A percentile compares a stretch with the other conserved stretches of the same genome.
Conservation (phyloP, 805 yeast genomes). For the Myxozyma udenii region DNA sequence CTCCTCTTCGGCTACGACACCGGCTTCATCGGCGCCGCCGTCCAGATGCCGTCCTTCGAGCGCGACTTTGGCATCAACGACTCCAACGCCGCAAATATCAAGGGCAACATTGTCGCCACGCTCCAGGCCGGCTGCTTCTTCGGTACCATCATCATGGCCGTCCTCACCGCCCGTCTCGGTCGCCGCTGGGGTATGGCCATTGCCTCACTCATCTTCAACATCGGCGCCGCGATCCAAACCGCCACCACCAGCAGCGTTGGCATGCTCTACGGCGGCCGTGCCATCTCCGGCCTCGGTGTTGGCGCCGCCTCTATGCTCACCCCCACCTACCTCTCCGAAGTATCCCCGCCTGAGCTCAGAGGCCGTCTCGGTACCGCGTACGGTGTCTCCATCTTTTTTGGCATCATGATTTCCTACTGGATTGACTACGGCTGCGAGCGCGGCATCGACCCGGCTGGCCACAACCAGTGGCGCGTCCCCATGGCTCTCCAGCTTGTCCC, state of each 20-base stretch:
- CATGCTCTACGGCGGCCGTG: conserved; percentile 49
- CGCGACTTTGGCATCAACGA: conserved; percentile 46
- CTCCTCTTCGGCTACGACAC: conserved; percentile 55
- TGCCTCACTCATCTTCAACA: conserved; percentile 38
- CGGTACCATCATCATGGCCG: conserved; percentile 49
- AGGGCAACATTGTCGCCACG: conserved; percentile 26
- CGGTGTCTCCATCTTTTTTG: conserved; percentile 52
- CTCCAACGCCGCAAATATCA: conserved; percentile 33
- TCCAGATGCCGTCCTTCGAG: conserved; percentile 46
- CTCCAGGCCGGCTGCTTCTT: conserved; percentile 34
- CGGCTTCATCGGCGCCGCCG: conserved; percentile 55
- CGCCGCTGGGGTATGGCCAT: conserved; percentile 60
- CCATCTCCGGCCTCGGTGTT: conserved; percentile 64
- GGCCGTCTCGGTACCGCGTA: conserved; percentile 60
- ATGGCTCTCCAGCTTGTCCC: conserved; percentile 31
- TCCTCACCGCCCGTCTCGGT: conserved; percentile 17
- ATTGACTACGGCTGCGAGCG: conserved; percentile 48
- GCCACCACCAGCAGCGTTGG: conserved; percentile 28
- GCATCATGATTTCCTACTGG: conserved; percentile 50
- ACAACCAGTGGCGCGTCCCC: conserved; percentile 45
- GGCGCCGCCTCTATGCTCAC: conserved; percentile 69
- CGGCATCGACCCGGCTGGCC: conserved; percentile 50
- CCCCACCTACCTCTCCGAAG: conserved; percentile 57
- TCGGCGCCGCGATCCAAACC: conserved; percentile 36
- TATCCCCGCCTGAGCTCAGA: conserved; percentile 39